Evolutionary conservation across 139 green algal species (phyloP).

Genomic region (Bryopsis sp.): DNA sequence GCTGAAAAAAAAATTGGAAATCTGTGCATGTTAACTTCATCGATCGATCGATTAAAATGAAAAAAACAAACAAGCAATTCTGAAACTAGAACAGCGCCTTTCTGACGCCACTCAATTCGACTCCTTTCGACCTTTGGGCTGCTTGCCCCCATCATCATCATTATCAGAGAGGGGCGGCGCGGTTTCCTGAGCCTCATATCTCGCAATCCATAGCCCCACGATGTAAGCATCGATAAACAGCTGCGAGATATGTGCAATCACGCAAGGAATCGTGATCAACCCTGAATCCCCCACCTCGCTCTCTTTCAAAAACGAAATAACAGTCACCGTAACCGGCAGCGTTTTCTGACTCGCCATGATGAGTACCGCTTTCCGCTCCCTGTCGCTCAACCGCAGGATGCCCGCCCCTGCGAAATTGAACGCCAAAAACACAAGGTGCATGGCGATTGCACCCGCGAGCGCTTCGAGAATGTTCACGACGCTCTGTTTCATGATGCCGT

Average conservation of each 20-base stretch:
- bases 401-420: conserved; percentile 37
- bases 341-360: conserved; percentile 47
- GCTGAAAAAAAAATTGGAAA: too few relatives aligned
- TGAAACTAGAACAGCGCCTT: too few relatives aligned
- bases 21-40: too few relatives aligned
- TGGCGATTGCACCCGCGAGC: conserved; percentile 20
- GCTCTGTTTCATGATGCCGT: conserved; percentile 2
- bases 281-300: conserved; percentile 36
- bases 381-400: conserved; percentile 32
- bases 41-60: too few relatives aligned
- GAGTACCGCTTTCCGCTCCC: conserved; percentile 41
- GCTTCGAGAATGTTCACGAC: conserved; percentile 13
- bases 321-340: conserved; percentile 42
- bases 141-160: too few relatives aligned
- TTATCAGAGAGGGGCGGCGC: too few relatives aligned
- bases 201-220: too few relatives aligned
- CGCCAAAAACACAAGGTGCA: conserved; percentile 51
- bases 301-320: conserved; percentile 35
- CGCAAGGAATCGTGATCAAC: conserved; percentile 66
- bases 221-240: conserved; percentile 20
- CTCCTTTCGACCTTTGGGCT: too few relatives aligned
- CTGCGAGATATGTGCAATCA: conserved; percentile 66
- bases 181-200: too few relatives aligned
- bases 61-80: too few relatives aligned
- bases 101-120: too few relatives aligned